Conservation (phyloP, 257 asterid genomes). For the Plantago elongata region DNA sequence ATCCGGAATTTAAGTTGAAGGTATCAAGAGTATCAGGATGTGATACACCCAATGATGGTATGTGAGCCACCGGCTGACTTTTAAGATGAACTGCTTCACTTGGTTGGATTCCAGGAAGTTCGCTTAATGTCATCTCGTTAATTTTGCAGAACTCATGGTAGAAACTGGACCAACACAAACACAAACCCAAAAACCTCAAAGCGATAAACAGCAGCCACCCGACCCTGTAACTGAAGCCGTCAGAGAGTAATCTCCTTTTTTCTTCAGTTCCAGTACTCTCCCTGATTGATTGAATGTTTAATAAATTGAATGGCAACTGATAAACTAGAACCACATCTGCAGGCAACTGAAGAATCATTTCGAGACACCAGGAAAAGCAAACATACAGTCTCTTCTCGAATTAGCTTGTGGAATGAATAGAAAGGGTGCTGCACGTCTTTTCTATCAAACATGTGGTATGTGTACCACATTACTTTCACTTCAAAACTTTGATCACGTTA, state of each 20-base stretch:
- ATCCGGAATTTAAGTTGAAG: conserved; percentile 49
- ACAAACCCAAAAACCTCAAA: conserved; percentile 56
- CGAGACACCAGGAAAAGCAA: conserved; percentile 65
- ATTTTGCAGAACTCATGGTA: conserved; percentile 55
- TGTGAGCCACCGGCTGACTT: conserved; percentile 5
- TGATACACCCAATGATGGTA: conserved; percentile 50
- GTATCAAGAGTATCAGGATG: conserved; percentile 41
- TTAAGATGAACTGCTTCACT: background rate
- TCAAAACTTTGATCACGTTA: background rate
- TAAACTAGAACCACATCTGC: background rate
- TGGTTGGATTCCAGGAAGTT: conserved; percentile 3
- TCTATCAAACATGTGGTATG: conserved; percentile 81
- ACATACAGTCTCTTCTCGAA: conserved; percentile 60
- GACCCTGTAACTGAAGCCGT: conserved; percentile 74
- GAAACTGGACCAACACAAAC: conserved; percentile 87
- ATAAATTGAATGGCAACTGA: conserved; percentile 1
- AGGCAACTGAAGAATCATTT: conserved; percentile 93
- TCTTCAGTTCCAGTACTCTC: background rate
- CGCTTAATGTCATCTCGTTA: conserved; percentile 5
- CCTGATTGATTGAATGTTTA: background rate
- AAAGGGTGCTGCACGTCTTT: conserved; percentile 74
- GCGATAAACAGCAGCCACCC: conserved; percentile 38
- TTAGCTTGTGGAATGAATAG: conserved; percentile 68
- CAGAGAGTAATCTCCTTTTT: conserved; percentile 40
- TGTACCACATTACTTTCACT: background rate